Evolutionary conservation across 2,329 filamentous ascomycete genomes (phyloP), one percentile per base, ranked within the genome.

Genomic region (Penicillium sp.): DNA sequence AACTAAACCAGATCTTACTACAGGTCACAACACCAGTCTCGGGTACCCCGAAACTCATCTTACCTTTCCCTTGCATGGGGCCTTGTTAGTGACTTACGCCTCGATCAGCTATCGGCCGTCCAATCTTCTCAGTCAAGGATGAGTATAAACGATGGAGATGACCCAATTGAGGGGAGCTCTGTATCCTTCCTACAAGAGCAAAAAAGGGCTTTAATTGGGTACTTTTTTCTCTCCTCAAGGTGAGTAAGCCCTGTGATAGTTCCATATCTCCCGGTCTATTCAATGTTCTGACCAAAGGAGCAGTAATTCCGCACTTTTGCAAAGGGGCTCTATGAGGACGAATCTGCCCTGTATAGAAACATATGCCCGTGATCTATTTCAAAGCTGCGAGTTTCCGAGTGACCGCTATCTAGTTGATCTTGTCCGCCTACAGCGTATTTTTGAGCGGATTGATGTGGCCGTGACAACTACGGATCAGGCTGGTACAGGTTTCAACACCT

Each of bases 371-470:
- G 21, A 23, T 7, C 21, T 23, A 11, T 7, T 7, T 7, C 7
- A 23, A 23, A 11, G 7, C 7, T 23, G 7, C 21, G 21, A 23
- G 21, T 23, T 16, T 20, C 11, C 36, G 19, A 39, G 28, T 19
- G 36, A 39, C 19, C 19, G 20, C 10, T 39, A 13, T 10, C 16
- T 39, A 7, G n/a, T 39, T n/a, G 28, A 39, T 11, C 16, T 39
- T 7, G 36, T 39, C 16, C 31, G 11, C 15, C 25, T 39, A 18
- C 36, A 39, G 32, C 20, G 20, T 13, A 39, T 39, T 16, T 33
- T 33, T 14, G 36, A 39, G 15, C 36, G 36, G 11, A 33, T 39
- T 13, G 36, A 39, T 32, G 36, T 33, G 4, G 29, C 36, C 19
- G 36, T 39, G 23, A 21, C 16, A 13, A 39, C 29, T 33, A 10